phyloP scores from a whole-genome alignment of 768 basidiomycete species.

The Tremella fuciformis region DNA sequence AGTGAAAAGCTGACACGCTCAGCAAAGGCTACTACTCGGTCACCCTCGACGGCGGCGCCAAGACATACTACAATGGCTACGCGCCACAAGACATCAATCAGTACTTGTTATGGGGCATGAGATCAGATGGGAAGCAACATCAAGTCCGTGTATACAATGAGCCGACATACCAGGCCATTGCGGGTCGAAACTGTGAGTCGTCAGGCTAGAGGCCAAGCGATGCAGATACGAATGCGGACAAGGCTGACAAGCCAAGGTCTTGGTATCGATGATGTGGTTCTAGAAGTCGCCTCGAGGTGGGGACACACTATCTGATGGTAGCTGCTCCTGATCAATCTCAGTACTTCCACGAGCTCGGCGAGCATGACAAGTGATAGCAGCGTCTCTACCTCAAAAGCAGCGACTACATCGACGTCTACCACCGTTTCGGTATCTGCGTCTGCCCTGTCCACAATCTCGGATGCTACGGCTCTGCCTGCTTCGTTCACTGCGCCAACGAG shows the following conservation, averaged over 20 bases:
- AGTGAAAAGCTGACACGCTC: background rate
- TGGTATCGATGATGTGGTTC: background rate
- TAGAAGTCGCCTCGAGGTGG: background rate
- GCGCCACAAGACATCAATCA: background rate
- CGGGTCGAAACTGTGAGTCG: background rate
- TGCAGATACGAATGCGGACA: background rate
- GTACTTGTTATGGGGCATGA: constrained; percentile 4
- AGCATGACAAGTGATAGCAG: background rate
- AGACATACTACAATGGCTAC: constrained; percentile 5
- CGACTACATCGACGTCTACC: background rate
- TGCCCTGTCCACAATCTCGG: background rate
- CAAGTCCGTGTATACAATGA: constrained; percentile 4
- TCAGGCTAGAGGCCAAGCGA: too few relatives aligned
- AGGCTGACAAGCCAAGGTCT: background rate
- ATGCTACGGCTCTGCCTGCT: background rate
- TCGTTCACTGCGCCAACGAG: background rate
- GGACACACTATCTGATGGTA: background rate
- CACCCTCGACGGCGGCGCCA: background rate
- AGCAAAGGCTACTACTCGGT: constrained; percentile 4
- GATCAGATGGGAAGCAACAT: background rate
- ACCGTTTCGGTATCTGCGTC: background rate
- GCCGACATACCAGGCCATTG: background rate
- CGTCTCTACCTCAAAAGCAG: background rate
- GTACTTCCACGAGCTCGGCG: background rate
- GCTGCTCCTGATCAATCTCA: background rate